Conservation (phyloP, 1,139 yeast species). For the Wickerhamiella pararugosa region DNA sequence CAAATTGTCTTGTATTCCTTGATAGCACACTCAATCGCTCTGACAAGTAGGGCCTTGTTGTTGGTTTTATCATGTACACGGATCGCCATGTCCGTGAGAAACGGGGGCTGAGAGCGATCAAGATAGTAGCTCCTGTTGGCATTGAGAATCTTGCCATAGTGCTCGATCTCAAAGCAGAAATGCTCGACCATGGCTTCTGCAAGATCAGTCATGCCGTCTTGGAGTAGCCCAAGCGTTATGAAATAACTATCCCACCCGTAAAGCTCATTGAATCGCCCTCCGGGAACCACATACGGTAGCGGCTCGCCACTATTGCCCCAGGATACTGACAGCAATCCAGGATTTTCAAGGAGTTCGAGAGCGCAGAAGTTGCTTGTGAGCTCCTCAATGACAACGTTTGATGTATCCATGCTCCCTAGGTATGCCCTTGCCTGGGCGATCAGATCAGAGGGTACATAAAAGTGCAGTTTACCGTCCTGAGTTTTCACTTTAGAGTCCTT, state of each 20-base stretch:
- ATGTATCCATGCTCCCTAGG: not conserved
- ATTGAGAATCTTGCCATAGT: slow-evolving; percentile 85
- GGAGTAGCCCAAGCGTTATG: slow-evolving; percentile 70
- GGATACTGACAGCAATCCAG: slow-evolving; percentile 78
- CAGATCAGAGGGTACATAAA: slow-evolving; percentile 7
- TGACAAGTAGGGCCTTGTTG: slow-evolving; percentile 43
- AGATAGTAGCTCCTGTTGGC: slow-evolving; percentile 89
- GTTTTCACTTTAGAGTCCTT: slow-evolving; percentile 10
- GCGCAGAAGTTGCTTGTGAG: slow-evolving; percentile 58
- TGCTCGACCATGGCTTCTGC: slow-evolving; percentile 90
- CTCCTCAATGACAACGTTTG: slow-evolving; percentile 18
- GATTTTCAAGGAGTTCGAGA: slow-evolving; percentile 54
- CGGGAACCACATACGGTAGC: slow-evolving; percentile 89
- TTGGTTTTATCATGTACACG: slow-evolving; percentile 44
- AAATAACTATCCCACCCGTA: slow-evolving; percentile 98
- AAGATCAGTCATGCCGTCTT: slow-evolving; percentile 48
- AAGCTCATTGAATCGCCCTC: slow-evolving; percentile 90
- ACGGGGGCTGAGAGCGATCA: slow-evolving; percentile 96
- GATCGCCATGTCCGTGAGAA: slow-evolving; percentile 82
- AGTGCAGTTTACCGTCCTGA: not conserved
- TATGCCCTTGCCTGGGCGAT: not conserved
- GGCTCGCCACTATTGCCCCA: slow-evolving; percentile 40
- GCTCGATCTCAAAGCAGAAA: slow-evolving; percentile 75
- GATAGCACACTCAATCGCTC: slow-evolving; percentile 66
- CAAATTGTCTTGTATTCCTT: slow-evolving; percentile 76